These are phyloP conservation scores for Tetraselmis chui DNA, from an alignment of 139 green algal species.

Conservation along the genomic window DNA sequence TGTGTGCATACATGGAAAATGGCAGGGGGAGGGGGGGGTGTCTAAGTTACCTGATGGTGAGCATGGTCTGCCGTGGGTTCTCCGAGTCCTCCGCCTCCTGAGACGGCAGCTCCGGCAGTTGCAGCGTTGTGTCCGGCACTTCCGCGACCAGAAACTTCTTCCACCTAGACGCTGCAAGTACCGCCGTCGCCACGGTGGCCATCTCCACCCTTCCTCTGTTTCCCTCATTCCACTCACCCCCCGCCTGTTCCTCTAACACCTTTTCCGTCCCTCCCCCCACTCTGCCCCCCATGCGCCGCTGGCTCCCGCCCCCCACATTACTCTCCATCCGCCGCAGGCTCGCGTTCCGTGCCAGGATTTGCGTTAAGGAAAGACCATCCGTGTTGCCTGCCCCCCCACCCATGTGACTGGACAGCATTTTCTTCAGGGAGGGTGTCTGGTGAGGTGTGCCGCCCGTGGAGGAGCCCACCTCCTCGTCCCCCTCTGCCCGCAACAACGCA, in stretches of 20 bases:
- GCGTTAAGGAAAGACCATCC: neutral
- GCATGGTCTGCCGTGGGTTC: too few relatives aligned
- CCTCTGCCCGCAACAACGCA: neutral
- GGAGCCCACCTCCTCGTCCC: neutral
- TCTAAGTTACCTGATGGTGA: too few relatives aligned
- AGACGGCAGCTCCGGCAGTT: neutral
- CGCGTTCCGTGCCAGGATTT: neutral
- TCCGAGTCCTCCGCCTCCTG: too few relatives aligned
- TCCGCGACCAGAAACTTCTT: neutral
- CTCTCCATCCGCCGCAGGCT: neutral
- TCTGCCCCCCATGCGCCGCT: too few relatives aligned
- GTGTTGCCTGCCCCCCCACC: neutral
- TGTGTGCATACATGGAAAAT: too few relatives aligned
- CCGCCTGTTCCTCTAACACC: neutral
- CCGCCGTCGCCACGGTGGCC: too few relatives aligned
- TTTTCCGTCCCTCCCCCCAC: too few relatives aligned
- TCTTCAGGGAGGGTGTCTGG: neutral
- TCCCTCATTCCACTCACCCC: too few relatives aligned
- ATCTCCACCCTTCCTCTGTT: neutral
- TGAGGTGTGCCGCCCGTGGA: neutral
- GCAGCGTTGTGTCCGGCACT: neutral
- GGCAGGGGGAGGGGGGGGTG: too few relatives aligned
- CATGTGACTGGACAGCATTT: neutral
- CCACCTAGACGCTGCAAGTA: neutral
- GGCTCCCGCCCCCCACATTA: neutral